Base-by-base conservation (phyloP, 1,284 basidiomycete genomes). In the Boletus mariae region DNA sequence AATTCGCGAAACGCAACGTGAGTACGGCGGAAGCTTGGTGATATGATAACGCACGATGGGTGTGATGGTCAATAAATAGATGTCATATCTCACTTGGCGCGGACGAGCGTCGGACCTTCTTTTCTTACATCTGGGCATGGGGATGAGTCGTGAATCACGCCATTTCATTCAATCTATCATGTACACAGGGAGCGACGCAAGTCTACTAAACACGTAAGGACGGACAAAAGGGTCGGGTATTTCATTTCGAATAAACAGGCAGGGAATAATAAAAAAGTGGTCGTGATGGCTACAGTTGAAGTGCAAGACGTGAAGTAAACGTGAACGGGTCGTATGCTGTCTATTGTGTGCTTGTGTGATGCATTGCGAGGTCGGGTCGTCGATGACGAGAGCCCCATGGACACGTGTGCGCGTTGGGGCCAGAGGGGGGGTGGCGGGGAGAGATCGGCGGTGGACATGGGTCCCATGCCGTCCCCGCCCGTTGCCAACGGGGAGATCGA, bases 271-370 rank as follows among this genome's bases (percentile, higher is more conserved):
- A 26, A 29, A 29, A 29, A 29, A 23, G 40, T 42, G 40, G 40
- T 42, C 40, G 40, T 42, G 40, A 42, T 42, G 40, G 40, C 40
- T 42, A 43, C 42, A 43, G 26, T 38, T 20, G 20, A 20, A 20
- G 20, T 20, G 20, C 20, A 20, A 20, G 20, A 20, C 20, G 20
- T 20, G 20, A 20, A 17, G 37, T 38, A 20, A 38, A 38, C 37
- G 37, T 38, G 37, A 38, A 38, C 37, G 42, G 41, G 42, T 26
- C 23, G 42, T 26, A 53, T 54, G 50, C 31, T 64, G 61, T 67
- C 64, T 65, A 63, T 56, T 23, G 38, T 7, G 23, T 26, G 40
- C 11, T 13, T 23, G 57, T 63, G 58, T 65, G 60, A 66, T 65
- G 61, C 64, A 63, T 63, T 63, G 62, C 53, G 53, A 17, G 13